These are phyloP conservation scores for Casuarina cunninghamiana DNA, from an alignment of 306 rosid genomes.

Conservation along the genomic window DNA sequence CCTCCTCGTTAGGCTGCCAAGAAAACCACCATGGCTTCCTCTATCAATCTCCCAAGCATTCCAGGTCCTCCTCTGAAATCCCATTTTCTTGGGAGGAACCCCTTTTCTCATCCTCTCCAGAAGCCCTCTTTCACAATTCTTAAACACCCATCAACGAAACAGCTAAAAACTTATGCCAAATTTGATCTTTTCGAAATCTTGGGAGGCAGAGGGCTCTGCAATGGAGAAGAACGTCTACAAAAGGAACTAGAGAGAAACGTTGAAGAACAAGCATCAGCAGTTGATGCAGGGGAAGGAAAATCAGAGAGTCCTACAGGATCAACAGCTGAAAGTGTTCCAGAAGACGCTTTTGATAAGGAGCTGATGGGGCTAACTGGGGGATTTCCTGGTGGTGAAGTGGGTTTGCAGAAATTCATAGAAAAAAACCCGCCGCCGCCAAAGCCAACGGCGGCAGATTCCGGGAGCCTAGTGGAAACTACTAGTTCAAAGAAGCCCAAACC, in stretches of 20 bases:
- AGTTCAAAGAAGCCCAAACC: slow-evolving; percentile 52
- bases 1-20: slow-evolving; percentile 17
- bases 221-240: slow-evolving; percentile 70
- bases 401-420: slow-evolving; percentile 63
- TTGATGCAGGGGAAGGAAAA: slow-evolving; percentile 28
- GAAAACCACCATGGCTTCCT: slow-evolving; percentile 49
- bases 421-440: slow-evolving; percentile 75
- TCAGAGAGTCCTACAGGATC: slow-evolving; percentile 3
- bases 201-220: slow-evolving; percentile 93
- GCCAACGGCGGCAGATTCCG: slow-evolving; percentile 29
- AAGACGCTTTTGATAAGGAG: slow-evolving; percentile 83
- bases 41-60: slow-evolving; percentile 42
- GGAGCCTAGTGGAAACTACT: not conserved
- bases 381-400: slow-evolving; percentile 94
- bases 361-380: slow-evolving; percentile 94
- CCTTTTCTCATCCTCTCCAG: slow-evolving; percentile 31
- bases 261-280: slow-evolving; percentile 25
- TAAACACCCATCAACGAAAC: slow-evolving; percentile 18
- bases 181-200: slow-evolving; percentile 62
- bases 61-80: slow-evolving; percentile 50
- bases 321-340: slow-evolving; percentile 26
- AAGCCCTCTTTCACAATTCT: slow-evolving; percentile 33
- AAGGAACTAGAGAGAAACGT: slow-evolving; percentile 53
- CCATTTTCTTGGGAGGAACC: slow-evolving; percentile 54
- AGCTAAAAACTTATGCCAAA: slow-evolving; percentile 46